A percentile compares a stretch with the other conserved stretches of the same genome.
Evolutionary conservation across 2,329 filamentous ascomycete species (phyloP).

Genomic region (Arthrinium puccinioides): DNA sequence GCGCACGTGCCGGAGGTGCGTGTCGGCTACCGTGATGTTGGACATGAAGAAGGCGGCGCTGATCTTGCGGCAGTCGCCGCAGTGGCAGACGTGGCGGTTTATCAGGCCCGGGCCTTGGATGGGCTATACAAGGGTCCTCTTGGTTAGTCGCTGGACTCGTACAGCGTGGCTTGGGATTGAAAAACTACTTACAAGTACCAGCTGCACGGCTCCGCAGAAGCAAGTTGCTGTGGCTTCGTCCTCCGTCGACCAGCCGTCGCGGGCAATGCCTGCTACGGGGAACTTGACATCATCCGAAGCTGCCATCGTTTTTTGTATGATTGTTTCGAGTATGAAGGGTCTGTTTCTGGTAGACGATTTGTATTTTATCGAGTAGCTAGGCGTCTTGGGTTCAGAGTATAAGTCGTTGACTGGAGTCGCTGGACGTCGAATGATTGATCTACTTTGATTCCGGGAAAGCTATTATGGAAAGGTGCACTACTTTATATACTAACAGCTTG

Average conservation of each 20-base stretch:
- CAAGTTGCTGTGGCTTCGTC: constrained; percentile 49
- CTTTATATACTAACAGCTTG: too few relatives aligned
- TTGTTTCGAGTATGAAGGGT: too few relatives aligned
- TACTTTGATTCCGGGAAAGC: too few relatives aligned
- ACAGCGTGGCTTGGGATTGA: too few relatives aligned
- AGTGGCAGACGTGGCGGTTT: constrained; percentile 51
- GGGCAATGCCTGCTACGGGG: constrained; percentile 27
- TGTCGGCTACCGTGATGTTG: constrained; percentile 44
- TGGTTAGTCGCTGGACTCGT: too few relatives aligned
- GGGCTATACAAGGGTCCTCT: constrained; percentile 28
- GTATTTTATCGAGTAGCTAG: too few relatives aligned
- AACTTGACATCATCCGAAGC: constrained; percentile 13
- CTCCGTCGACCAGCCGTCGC: constrained; percentile 37
- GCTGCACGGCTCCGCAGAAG: constrained; percentile 48
- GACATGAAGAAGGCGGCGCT: constrained; percentile 56
- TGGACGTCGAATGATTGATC: too few relatives aligned
- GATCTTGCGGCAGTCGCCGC: constrained; percentile 54
- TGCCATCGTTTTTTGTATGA: constrained; percentile 3
- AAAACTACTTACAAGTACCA: constrained; percentile 42
- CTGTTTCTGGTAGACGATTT: too few relatives aligned
- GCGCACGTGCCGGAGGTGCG: constrained; percentile 38
- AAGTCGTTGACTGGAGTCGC: too few relatives aligned
- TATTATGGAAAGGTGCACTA: too few relatives aligned
- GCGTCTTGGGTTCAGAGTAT: too few relatives aligned
- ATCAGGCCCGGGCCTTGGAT: constrained; percentile 36